These are phyloP conservation scores for Arthrocladium fulminans DNA, from an alignment of 2,329 filamentous ascomycete species.

Conservation along the genomic window DNA sequence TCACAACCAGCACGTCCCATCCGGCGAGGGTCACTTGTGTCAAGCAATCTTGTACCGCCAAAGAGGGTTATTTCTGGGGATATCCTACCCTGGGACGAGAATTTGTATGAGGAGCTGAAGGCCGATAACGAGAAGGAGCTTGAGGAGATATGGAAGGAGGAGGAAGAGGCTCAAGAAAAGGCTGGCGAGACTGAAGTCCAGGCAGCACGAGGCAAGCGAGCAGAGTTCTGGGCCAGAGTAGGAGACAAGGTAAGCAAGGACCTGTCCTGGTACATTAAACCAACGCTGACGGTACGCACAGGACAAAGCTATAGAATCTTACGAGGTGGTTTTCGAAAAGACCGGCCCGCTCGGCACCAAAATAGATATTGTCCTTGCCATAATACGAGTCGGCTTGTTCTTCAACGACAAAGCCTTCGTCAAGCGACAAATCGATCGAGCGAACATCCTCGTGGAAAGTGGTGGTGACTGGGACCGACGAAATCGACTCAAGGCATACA, in stretches of 20 bases:
- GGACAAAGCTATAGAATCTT: constrained; percentile 89
- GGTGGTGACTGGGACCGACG: constrained; percentile 98
- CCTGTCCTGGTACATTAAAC: not conserved
- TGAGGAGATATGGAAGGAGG: constrained; percentile 69
- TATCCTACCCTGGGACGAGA: constrained; percentile 82
- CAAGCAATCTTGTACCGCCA: constrained; percentile 62
- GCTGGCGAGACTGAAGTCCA: constrained; percentile 93
- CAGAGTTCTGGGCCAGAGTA: constrained; percentile 90
- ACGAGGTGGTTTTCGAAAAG: constrained; percentile 91
- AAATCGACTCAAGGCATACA: constrained; percentile 97
- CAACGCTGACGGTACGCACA: constrained; percentile 30
- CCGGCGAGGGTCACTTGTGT: constrained; percentile 57
- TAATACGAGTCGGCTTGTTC: constrained; percentile 91
- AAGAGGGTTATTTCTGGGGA: constrained; percentile 56
- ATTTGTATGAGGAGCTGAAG: constrained; percentile 67
- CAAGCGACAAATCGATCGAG: constrained; percentile 87
- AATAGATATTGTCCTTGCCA: constrained; percentile 92
- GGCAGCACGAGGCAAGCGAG: constrained; percentile 84
- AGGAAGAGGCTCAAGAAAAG: constrained; percentile 90
- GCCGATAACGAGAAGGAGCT: constrained; percentile 71
- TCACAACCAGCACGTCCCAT: constrained; percentile 41
- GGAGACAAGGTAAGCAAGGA: constrained; percentile 72
- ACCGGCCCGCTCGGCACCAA: constrained; percentile 94
- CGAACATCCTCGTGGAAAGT: constrained; percentile 80
- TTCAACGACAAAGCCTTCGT: constrained; percentile 88